A percentile compares a stretch with the other conserved stretches of the same genome.
phyloP scores from a whole-genome alignment of 2,329 filamentous ascomycete species.

The Xylaria sp. region DNA sequence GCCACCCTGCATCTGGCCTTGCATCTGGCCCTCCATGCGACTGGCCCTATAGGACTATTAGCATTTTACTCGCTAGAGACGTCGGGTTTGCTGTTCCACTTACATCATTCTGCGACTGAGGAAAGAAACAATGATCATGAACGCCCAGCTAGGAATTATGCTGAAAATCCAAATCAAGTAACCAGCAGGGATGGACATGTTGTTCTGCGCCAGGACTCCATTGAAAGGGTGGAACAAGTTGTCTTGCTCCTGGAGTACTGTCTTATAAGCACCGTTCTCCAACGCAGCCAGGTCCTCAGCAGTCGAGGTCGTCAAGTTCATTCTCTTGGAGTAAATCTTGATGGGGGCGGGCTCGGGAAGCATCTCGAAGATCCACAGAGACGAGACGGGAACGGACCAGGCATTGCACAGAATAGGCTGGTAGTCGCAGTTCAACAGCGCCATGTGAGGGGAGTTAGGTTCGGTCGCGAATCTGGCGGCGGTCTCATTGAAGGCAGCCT shows the following conservation, averaged over 20 bases:
- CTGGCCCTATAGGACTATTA: slow-evolving; percentile 21
- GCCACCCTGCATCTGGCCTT: slow-evolving; percentile 21
- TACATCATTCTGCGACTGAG: slow-evolving; percentile 71
- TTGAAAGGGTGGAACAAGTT: slow-evolving; percentile 74
- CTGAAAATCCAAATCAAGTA: slow-evolving; percentile 64
- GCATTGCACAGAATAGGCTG: slow-evolving; percentile 70
- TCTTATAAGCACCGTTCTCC: slow-evolving; percentile 46
- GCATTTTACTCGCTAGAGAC: slow-evolving; percentile 8
- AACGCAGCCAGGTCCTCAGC: slow-evolving; percentile 58
- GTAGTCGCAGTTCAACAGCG: slow-evolving; percentile 66
- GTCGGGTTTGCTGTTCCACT: slow-evolving; percentile 35
- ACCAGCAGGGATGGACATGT: slow-evolving; percentile 57
- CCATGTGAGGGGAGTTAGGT: slow-evolving; percentile 61
- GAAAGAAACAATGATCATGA: slow-evolving; percentile 72
- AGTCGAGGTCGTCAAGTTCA: slow-evolving; percentile 66
- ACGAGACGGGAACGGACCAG: slow-evolving; percentile 62
- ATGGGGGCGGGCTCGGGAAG: slow-evolving; percentile 59
- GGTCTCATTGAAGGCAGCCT: slow-evolving; percentile 62
- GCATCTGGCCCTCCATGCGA: slow-evolving; percentile 26
- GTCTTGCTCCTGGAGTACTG: slow-evolving; percentile 43
- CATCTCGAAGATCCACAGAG: slow-evolving; percentile 62
- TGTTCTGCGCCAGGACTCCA: slow-evolving; percentile 58
- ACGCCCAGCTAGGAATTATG: slow-evolving; percentile 66
- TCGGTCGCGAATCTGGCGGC: slow-evolving; percentile 57
- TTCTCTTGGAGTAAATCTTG: slow-evolving; percentile 57